Conservation (phyloP, 1,139 yeast genomes). For the Protomyces lactucae-debilis region DNA sequence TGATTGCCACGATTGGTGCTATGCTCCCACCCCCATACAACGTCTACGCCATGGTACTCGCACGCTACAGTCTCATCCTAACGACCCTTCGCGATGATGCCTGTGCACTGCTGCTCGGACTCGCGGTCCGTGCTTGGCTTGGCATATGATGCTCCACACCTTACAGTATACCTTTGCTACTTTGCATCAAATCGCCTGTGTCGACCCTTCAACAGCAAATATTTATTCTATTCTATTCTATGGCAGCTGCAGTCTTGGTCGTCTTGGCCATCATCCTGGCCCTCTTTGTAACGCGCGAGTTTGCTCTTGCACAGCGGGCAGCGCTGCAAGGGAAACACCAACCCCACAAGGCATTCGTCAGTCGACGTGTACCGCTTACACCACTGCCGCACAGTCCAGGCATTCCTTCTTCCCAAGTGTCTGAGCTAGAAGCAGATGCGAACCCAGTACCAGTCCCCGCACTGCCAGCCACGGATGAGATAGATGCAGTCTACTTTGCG, state of each 20-base stretch:
- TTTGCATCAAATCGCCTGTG: too few relatives aligned
- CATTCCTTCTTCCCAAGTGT: background rate
- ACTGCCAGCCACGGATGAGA: background rate
- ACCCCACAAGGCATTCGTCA: background rate
- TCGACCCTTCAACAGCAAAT: too few relatives aligned
- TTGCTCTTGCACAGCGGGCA: background rate
- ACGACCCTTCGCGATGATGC: constrained; percentile 31
- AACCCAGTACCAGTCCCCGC: background rate
- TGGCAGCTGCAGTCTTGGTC: background rate
- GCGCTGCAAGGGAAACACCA: background rate
- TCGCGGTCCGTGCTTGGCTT: constrained; percentile 29
- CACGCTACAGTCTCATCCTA: constrained; percentile 31
- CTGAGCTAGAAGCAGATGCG: background rate
- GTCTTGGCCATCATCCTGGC: background rate
- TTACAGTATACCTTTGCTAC: too few relatives aligned
- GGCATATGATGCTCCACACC: background rate
- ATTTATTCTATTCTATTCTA: background rate
- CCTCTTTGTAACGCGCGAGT: background rate
- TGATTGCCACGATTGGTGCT: constrained; percentile 31
- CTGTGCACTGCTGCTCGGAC: constrained; percentile 29
- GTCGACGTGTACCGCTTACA: background rate
- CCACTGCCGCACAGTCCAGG: background rate
- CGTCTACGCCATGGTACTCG: constrained; percentile 33
- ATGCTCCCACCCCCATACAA: constrained; percentile 33
- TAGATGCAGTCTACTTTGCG: background rate